Evolutionary conservation across 495 filamentous ascomycete genomes (phyloP), one percentile per base, ranked within the genome.

Genomic region (Achaetomiella virescens): DNA sequence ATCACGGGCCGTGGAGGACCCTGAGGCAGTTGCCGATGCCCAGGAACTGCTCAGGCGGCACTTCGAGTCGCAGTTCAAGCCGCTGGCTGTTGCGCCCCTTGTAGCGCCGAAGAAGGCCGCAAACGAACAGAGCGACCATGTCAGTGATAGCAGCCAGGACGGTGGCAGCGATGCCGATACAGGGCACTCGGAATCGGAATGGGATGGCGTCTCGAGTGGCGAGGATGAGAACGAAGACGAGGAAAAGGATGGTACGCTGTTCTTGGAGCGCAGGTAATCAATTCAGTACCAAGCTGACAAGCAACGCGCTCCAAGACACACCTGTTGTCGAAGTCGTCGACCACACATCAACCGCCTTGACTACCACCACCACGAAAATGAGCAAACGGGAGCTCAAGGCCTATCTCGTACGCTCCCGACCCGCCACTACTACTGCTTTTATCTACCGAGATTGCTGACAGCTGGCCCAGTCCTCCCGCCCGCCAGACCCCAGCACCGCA

Each of bases 51-150:
- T 98, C 59, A 83, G 83, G 54, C 84, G 83, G 58, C 84, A 89
- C 66, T 97, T 98, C 68, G 93, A 97, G 71, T 81, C 86, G 9
- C 84, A 85, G 62, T 97, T 96, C 70, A 81, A 84, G 59, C 89
- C 91, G 11, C 63, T 97, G 20, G 75, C 76, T 58, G 61, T 57
- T 59, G 55, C 66, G 45, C 48, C 55, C 21, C 40, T 21, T 12
- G 53, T 44, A 18, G 55, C 58, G 44, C 47, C 66, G 11, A 66
- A 75, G 24, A 68, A 63, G 35, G 58, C 61, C n/a, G 37, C 42
- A 21, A 24, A 18, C 46, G 27, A 38, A 24, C 14, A 59, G 35
- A 57, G 67, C 10, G 45, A 52, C 47, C 51, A 64, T 25, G 66
- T 63, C 10, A 38, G 38, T 37, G 21, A 33, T 29, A 33, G 54